A percentile compares a stretch with the other conserved stretches of the same genome.
phyloP scores from a whole-genome alignment of 2,329 filamentous ascomycete genomes.

The Venturia effusa region DNA sequence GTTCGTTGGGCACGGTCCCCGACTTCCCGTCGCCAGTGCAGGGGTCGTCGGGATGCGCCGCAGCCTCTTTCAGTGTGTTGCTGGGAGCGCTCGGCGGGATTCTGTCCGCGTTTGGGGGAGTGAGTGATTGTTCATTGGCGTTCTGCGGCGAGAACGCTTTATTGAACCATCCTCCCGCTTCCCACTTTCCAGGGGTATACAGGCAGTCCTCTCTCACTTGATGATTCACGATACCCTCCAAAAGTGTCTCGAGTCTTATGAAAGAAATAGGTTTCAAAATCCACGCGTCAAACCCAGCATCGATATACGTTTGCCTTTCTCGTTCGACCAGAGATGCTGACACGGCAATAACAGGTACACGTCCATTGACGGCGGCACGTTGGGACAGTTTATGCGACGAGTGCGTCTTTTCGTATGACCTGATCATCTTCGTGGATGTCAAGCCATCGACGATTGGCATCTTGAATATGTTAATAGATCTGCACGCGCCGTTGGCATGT shows the following conservation, averaged over 20 bases:
- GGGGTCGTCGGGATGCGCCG: not conserved
- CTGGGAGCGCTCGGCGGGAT: not conserved
- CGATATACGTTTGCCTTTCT: slow-evolving; percentile 57
- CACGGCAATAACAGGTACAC: slow-evolving; percentile 75
- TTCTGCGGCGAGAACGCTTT: slow-evolving; percentile 12
- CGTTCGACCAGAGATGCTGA: slow-evolving; percentile 71
- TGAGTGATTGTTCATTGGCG: not conserved
- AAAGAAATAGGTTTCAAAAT: slow-evolving; percentile 85
- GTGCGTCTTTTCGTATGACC: slow-evolving; percentile 54
- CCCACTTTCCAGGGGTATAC: slow-evolving; percentile 66
- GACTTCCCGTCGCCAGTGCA: not conserved
- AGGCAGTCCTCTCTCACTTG: slow-evolving; percentile 49
- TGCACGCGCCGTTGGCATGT: slow-evolving; percentile 6
- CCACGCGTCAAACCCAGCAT: slow-evolving; percentile 81
- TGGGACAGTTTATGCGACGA: slow-evolving; percentile 43
- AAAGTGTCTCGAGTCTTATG: slow-evolving; percentile 55
- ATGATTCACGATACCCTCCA: slow-evolving; percentile 57
- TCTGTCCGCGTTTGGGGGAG: not conserved
- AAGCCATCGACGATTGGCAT: slow-evolving; percentile 89
- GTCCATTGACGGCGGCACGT: slow-evolving; percentile 48
- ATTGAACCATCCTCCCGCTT: slow-evolving; percentile 75
- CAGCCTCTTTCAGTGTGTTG: not conserved
- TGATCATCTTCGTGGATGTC: slow-evolving; percentile 72
- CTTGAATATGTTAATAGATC: slow-evolving; percentile 32
- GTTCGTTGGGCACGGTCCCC: not conserved